Evolutionary conservation across 148 eudicot species (phyloP), one percentile per base, ranked within the genome.

Genomic region (Nyssa sinensis): DNA sequence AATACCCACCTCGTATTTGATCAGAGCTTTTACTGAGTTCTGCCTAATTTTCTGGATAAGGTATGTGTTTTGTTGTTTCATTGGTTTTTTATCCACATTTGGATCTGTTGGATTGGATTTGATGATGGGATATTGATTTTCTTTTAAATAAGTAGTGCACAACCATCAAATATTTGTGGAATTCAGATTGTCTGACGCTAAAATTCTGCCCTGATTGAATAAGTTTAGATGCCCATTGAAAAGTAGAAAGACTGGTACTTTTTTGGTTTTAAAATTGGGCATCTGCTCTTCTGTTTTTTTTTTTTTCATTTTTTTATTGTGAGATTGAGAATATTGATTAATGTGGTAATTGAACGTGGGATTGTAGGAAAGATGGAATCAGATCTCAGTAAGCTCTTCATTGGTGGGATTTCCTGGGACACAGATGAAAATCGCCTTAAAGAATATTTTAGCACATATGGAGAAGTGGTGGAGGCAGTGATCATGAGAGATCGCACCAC

Each of bases 391-490:
- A 92, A 92, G 86, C 87, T 92, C 10, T 92, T 92, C 73, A 75
- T 92, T 59, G 97, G 97, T 84, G 97, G 97, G 87, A 90, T 92
- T 80, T 92, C 97, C 29, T 92, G 97, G 94, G 92, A 92, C 79
- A 92, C 97, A 37, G 90, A 92, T 87, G 97, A 92, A 67, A 80
- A 85, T 79, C 88, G 94, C 49, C 87, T 92, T 14, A 88, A 79
- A 81, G 93, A 88, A 75, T 92, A 92, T 79, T 92, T 92, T 74
- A 84, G 89, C 44, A 76, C 81, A 28, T 92, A 85, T 86, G 97
- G 97, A 44, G 94, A 92, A 75, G 91, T 92, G 74, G 82, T 84
- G 62, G 97, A 92, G 79, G 89, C 93, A 58, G 87, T 87, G 84
- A 92, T 92, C 82, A 88, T 90, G 97, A 88, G 94, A 73, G 97